Evolutionary conservation across 2,329 filamentous ascomycete genomes (phyloP).

Genomic region (Trichoderma koningii): DNA sequence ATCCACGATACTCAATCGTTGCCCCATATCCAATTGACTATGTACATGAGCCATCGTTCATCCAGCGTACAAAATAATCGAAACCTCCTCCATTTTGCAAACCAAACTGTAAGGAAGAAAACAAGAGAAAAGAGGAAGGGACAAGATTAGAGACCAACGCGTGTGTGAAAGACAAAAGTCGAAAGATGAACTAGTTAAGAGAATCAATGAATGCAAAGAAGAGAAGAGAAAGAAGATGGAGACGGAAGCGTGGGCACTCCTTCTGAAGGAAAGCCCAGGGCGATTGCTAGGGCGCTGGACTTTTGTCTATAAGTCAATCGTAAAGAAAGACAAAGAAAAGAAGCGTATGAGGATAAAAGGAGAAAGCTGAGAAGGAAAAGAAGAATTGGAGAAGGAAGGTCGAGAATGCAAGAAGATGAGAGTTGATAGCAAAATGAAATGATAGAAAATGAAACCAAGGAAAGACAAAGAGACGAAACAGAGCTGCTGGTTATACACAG

Average conservation of each 20-base stretch:
- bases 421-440: conserved; percentile 22
- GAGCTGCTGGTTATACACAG: background rate
- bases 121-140: background rate
- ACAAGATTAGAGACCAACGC: background rate
- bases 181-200: background rate
- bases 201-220: background rate
- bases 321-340: conserved; percentile 9
- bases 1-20: background rate
- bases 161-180: background rate
- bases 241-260: conserved; percentile 3
- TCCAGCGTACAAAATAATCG: background rate
- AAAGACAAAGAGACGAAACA: background rate
- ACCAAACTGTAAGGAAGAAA: background rate
- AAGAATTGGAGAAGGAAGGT: background rate
- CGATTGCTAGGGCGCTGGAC: background rate
- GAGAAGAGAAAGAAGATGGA: background rate
- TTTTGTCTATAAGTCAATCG: conserved; percentile 20
- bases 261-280: conserved; percentile 17
- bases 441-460: background rate
- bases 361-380: conserved; percentile 20
- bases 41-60: conserved; percentile 17
- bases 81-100: background rate
- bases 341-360: conserved; percentile 20
- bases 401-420: background rate
- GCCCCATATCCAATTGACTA: conserved; percentile 6